phyloP scores from a whole-genome alignment of 768 basidiomycete genomes.

The Leccinellum rugosiceps region DNA sequence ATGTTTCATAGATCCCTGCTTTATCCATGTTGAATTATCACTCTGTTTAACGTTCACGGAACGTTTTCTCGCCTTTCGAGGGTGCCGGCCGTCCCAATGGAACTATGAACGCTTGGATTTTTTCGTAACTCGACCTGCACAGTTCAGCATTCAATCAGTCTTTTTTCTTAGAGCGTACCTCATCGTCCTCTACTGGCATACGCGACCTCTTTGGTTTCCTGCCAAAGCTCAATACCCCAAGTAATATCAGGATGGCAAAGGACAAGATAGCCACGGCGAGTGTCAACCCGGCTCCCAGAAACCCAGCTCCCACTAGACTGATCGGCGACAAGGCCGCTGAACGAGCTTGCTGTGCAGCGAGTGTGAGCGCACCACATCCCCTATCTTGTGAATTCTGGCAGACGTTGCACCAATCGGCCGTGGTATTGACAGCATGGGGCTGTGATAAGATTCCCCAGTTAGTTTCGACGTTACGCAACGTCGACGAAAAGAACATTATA shows the following conservation, averaged over 20 bases:
- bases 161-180: constrained; percentile 13
- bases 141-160: constrained; percentile 1
- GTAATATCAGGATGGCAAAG: constrained; percentile 37
- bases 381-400: constrained; percentile 57
- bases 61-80: not conserved
- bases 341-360: constrained; percentile 24
- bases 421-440: constrained; percentile 50
- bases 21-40: constrained; percentile 1
- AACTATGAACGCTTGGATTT: constrained; percentile 10
- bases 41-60: constrained; percentile 1
- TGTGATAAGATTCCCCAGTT: constrained; percentile 20
- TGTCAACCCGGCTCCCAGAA: constrained; percentile 59
- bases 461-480: not conserved
- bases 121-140: constrained; percentile 23
- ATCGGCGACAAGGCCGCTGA: constrained; percentile 39
- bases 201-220: constrained; percentile 10
- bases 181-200: constrained; percentile 4
- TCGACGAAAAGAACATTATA: not conserved
- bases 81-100: not conserved
- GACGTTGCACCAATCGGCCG: constrained; percentile 54
- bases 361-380: constrained; percentile 50
- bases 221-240: constrained; percentile 36
- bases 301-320: constrained; percentile 60
- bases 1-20: constrained; percentile 12
- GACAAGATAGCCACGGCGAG: constrained; percentile 40